phyloP scores from a whole-genome alignment of 139 green algal species.

The Spirogloea muscicola region DNA sequence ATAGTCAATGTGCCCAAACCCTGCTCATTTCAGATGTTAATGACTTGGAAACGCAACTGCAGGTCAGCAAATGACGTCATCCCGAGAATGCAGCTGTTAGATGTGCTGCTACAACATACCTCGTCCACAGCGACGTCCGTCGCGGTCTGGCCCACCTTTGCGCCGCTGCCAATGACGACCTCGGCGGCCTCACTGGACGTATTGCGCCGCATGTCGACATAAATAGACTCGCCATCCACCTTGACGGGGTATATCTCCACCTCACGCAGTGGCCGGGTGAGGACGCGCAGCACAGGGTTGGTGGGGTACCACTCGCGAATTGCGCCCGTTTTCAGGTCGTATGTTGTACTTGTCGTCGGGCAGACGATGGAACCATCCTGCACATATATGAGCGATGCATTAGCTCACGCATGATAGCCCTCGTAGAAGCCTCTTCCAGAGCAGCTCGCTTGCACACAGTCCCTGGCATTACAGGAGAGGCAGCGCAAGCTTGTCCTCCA shows the following conservation, averaged over 20 bases:
- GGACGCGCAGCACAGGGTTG: constrained; percentile 18
- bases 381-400: no score
- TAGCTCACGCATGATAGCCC: no score
- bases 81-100: no score
- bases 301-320: constrained; percentile 70
- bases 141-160: constrained; percentile 14
- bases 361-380: constrained; percentile 83
- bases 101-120: no score
- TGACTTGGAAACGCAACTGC: no score
- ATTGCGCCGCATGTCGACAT: neutral
- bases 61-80: no score
- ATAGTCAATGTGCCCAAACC: no score
- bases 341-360: constrained; percentile 78
- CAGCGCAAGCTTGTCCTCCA: no score
- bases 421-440: no score
- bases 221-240: constrained; percentile 24
- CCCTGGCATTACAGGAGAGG: no score
- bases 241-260: constrained; percentile 31
- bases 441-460: no score
- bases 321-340: constrained; percentile 85
- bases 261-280: neutral
- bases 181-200: neutral
- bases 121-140: constrained; percentile 20
- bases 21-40: no score
- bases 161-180: constrained; percentile 10